Evolutionary conservation across 306 rosid genomes (phyloP).

Genomic region (Lathyrus oleraceus): DNA sequence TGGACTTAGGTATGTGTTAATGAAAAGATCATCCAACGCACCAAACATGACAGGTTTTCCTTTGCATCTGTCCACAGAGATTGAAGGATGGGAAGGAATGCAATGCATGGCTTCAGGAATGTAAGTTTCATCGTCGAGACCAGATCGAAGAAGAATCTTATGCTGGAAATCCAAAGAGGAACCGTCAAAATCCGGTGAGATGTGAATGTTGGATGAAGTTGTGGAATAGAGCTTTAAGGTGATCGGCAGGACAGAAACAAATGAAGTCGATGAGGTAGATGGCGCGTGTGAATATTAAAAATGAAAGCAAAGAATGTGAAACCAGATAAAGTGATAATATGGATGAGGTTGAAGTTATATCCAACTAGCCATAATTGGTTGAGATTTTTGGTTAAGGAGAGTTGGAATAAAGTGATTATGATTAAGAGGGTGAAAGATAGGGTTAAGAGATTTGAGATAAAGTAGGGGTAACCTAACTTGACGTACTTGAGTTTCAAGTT

Average conservation of each 20-base stretch:
- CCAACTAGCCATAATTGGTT: constrained; percentile 52
- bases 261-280: constrained; percentile 59
- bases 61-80: constrained; percentile 60
- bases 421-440: constrained; percentile 55
- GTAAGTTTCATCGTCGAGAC: constrained; percentile 62
- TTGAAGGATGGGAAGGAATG: constrained; percentile 48
- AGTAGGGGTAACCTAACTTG: constrained; percentile 55
- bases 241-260: constrained; percentile 44
- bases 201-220: constrained; percentile 53
- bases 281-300: constrained; percentile 49
- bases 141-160: constrained; percentile 61
- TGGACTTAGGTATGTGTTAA: constrained; percentile 47
- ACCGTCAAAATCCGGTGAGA: constrained; percentile 49
- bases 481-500: no score
- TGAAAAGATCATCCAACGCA: constrained; percentile 56
- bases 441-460: constrained; percentile 49
- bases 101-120: constrained; percentile 54
- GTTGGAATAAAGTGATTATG: constrained; percentile 35
- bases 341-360: constrained; percentile 46
- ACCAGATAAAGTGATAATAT: constrained; percentile 34
- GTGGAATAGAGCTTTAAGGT: constrained; percentile 24
- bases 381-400: constrained; percentile 43
- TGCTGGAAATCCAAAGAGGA: constrained; percentile 58
- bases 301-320: constrained; percentile 51
- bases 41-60: constrained; percentile 62